Base-by-base conservation (phyloP, 2,329 filamentous ascomycete genomes). In the Fusarium coffeatum region DNA sequence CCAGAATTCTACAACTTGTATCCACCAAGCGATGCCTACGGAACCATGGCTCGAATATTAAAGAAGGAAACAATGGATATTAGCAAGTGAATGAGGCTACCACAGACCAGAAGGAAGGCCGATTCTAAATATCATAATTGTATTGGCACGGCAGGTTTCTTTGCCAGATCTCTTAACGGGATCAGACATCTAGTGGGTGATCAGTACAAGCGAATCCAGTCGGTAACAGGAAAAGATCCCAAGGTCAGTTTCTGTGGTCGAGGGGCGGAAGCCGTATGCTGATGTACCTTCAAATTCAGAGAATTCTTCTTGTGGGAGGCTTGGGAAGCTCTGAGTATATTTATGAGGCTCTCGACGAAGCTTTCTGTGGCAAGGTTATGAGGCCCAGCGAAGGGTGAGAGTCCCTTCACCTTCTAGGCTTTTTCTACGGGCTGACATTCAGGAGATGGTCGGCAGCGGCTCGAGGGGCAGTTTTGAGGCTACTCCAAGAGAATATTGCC, bases 251-350 rank as follows among this genome's bases (percentile, higher is more conserved):
- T 6, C 6, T 7, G 25, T 27, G 25, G 25, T 27, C 8, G 25
- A 27, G 25, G n/a, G n/a, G n/a, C n/a, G n/a, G n/a, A n/a, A n/a
- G n/a, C n/a, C n/a, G n/a, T n/a, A n/a, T n/a, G n/a, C n/a, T n/a
- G n/a, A n/a, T n/a, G n/a, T n/a, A n/a, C n/a, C n/a, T n/a, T n/a
- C n/a, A n/a, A n/a, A n/a, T n/a, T n/a, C 25, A 27, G 25, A 57
- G 48, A 18, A 50, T 57, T 4, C 45, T 57, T 5, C 55, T 57
- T 6, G 55, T 57, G 4, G 55, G 55, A 8, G 55, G 55, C 1
- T 15, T 57, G 9, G 55, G 55, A 10, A 51, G 55, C 10, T 57
- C 55, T n/a, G 45, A 50, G 25, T 57, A 57, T 8, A 28, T 57
- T 9, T 57, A 57, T 8, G 37, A 57, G 2, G 25, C 20, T n/a